Conservation (phyloP, 495 filamentous ascomycete genomes). For the Apodospora peruviana region DNA sequence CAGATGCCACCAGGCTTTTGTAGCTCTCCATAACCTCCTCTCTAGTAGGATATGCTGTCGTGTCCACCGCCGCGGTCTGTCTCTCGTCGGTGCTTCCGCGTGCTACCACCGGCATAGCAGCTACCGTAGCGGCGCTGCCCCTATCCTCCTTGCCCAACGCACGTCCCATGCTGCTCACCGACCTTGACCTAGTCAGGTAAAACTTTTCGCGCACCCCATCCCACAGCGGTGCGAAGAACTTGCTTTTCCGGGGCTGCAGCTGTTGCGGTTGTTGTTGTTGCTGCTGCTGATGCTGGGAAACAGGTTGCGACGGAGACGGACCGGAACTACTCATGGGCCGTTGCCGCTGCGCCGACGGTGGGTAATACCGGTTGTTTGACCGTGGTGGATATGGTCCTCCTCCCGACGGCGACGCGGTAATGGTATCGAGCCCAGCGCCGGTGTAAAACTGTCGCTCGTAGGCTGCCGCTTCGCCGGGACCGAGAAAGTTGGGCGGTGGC, state of each 20-base stretch:
- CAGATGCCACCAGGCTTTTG: slow-evolving; percentile 36
- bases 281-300: neutral
- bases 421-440: neutral
- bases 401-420: neutral
- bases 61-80: neutral
- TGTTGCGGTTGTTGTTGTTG: neutral
- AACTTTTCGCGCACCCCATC: slow-evolving; percentile 27
- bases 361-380: neutral
- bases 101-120: neutral
- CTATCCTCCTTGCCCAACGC: slow-evolving; percentile 4
- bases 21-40: slow-evolving; percentile 44
- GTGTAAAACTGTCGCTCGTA: slow-evolving; percentile 33
- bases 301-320: neutral
- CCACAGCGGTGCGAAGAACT: slow-evolving; percentile 28
- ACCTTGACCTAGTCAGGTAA: slow-evolving; percentile 17
- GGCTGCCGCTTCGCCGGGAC: slow-evolving; percentile 34
- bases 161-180: slow-evolving; percentile 16
- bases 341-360: neutral
- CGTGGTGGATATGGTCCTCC: neutral
- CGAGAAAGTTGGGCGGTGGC: slow-evolving; percentile 59
- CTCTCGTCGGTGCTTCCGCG: neutral
- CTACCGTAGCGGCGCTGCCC: neutral
- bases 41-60: slow-evolving; percentile 26
- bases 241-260: slow-evolving; percentile 3
- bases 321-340: slow-evolving; percentile 11